Base-by-base conservation (phyloP, 345 rosid genomes). In the Syzygium grande region DNA sequence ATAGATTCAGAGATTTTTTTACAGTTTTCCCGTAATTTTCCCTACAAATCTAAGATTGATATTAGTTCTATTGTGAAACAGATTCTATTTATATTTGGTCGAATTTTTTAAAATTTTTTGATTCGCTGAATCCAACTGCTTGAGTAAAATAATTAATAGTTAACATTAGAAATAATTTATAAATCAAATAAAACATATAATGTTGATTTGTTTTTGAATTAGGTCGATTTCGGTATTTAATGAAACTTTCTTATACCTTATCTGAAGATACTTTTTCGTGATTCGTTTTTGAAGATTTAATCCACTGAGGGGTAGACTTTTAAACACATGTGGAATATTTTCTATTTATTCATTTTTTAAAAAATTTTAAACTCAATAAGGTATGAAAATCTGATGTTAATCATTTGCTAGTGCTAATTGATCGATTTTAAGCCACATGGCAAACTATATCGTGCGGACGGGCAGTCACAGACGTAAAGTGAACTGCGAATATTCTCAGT, bases 261-360 rank as follows among this genome's bases (percentile, higher is more conserved):
- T 12, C 13, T 6, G 9, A 12, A 61, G 68, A n/a, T 27, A 30
- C 12, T 29, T 15, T 29, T 9, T 7, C 1, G 77, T 29, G 0
- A 14, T 63, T 0, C 77, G 15, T 29, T 29, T 29, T 29, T 63
- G 4, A 3, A 61, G 4, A 11, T 27, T 61, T 27, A 61, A 30
- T 5, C 34, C 12, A 0, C 5, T 27, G 12, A 27, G 34, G 12
- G 68, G 12, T 11, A 59, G 3, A 61, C 12, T 27, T 27, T 61
- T 61, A n/a, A 61, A n/a, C 68, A 61, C 11, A 2, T 12, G 30
- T 61, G 17, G 27, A 61, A 61, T 6, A 27, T 0, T 61, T 61
- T n/a, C 30, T 1, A 9, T 0, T 59, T 59, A 59, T 59, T 25
- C 0, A 27, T 27, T 27, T 52, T 27, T 27, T 59, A 0, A 4